Evolutionary conservation across 1,284 basidiomycete species (phyloP).

Genomic region (Ganoderma meredithae): DNA sequence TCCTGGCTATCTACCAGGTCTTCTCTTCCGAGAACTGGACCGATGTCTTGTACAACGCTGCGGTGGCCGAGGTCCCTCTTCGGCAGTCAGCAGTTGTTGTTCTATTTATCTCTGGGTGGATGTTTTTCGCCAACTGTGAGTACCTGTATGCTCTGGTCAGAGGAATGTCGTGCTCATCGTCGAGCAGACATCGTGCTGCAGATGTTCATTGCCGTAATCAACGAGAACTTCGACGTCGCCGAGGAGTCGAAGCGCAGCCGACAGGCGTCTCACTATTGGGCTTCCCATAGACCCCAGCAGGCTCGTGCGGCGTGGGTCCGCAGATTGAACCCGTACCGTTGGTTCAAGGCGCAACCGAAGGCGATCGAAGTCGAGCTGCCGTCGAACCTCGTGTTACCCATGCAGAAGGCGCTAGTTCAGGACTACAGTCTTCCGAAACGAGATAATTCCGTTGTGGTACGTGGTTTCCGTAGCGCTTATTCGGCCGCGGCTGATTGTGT

Average conservation of each 20-base stretch:
- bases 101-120: conserved; percentile 86
- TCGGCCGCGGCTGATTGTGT: neutral
- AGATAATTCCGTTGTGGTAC: conserved; percentile 36
- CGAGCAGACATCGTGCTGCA: conserved; percentile 89
- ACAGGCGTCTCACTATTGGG: conserved; percentile 79
- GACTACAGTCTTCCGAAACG: conserved; percentile 57
- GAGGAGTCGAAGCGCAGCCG: conserved; percentile 90
- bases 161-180: conserved; percentile 18
- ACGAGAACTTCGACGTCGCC: conserved; percentile 95
- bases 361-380: conserved; percentile 77
- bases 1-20: conserved; percentile 90
- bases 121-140: conserved; percentile 93
- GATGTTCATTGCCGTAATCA: conserved; percentile 99
- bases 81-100: conserved; percentile 81
- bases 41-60: conserved; percentile 76
- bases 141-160: neutral
- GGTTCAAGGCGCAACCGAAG: conserved; percentile 78
- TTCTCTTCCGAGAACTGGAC: conserved; percentile 98
- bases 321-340: conserved; percentile 88
- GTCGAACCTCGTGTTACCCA: conserved; percentile 75
- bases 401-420: conserved; percentile 78
- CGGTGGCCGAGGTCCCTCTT: conserved; percentile 67
- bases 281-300: conserved; percentile 59
- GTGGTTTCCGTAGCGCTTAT: neutral
- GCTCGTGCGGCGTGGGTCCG: conserved; percentile 75